Conservation (phyloP, 2,329 filamentous ascomycete species). For the Verticillium isaacii region DNA sequence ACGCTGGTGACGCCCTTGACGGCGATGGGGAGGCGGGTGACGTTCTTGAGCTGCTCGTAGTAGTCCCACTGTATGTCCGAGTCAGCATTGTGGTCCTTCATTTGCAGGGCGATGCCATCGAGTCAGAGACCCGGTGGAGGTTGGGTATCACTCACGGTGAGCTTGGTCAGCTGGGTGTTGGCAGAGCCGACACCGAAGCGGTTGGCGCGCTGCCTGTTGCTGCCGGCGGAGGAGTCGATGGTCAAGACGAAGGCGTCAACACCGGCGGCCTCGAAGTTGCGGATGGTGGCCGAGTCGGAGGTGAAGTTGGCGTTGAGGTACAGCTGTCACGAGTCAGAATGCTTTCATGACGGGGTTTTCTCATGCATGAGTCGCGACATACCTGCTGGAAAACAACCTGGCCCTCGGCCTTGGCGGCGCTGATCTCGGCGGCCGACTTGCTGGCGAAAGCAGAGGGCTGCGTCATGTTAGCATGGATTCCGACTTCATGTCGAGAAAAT, state of each 20-base stretch:
- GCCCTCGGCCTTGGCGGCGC: constrained; percentile 25
- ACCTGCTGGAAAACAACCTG: constrained; percentile 35
- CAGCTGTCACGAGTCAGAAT: constrained; percentile 15
- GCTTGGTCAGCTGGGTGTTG: constrained; percentile 10
- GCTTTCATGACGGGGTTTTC: not conserved
- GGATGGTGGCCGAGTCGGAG: constrained; percentile 23
- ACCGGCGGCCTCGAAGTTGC: constrained; percentile 24
- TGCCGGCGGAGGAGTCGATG: constrained; percentile 32
- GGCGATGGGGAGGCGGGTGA: constrained; percentile 32
- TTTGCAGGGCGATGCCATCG: not conserved
- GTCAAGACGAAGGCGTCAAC: constrained; percentile 32
- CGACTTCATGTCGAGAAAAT: too few relatives aligned
- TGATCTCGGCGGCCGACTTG: constrained; percentile 30
- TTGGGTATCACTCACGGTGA: constrained; percentile 1
- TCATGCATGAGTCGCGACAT: not conserved
- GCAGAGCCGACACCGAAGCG: constrained; percentile 33
- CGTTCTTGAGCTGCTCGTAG: constrained; percentile 27
- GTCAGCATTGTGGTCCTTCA: not conserved
- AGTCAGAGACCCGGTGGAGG: not conserved
- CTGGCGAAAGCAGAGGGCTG: constrained; percentile 28
- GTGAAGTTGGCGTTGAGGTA: constrained; percentile 28
- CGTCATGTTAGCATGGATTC: not conserved
- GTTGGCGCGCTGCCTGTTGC: constrained; percentile 34
- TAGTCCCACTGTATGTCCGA: constrained; percentile 24
- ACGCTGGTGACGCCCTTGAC: constrained; percentile 34